Conservation (phyloP, 1,284 basidiomycete genomes). For the Marasmius oreades region DNA sequence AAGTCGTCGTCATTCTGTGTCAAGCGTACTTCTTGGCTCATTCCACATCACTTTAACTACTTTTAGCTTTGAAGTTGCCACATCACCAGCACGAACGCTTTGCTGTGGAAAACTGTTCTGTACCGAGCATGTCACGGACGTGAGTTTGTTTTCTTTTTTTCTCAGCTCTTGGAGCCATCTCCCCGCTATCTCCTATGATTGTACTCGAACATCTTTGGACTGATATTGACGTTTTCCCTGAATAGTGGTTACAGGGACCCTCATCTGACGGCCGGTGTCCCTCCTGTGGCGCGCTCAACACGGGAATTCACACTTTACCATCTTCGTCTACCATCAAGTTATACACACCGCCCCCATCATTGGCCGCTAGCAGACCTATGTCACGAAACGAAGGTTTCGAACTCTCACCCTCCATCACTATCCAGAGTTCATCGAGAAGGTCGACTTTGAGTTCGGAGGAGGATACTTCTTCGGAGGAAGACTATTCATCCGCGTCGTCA, state of each 20-base stretch:
- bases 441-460: too few relatives aligned
- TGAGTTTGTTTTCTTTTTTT: neutral
- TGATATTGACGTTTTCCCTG: neutral
- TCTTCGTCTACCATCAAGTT: neutral
- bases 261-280: slow-evolving; percentile 1
- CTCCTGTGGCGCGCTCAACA: neutral
- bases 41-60: neutral
- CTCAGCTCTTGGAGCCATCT: neutral
- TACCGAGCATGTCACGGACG: neutral
- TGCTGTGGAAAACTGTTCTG: slow-evolving; percentile 4
- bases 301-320: neutral
- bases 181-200: neutral
- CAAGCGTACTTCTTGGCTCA: neutral
- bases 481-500: too few relatives aligned
- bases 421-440: too few relatives aligned
- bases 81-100: neutral
- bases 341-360: neutral
- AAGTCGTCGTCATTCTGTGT: neutral
- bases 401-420: too few relatives aligned
- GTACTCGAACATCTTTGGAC: neutral
- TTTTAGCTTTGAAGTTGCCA: neutral
- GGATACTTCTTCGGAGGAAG: too few relatives aligned
- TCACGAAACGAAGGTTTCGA: neutral
- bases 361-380: neutral
- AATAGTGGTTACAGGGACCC: neutral